Conservation (phyloP, 306 rosid genomes). For the Pyrus bretschneideri region DNA sequence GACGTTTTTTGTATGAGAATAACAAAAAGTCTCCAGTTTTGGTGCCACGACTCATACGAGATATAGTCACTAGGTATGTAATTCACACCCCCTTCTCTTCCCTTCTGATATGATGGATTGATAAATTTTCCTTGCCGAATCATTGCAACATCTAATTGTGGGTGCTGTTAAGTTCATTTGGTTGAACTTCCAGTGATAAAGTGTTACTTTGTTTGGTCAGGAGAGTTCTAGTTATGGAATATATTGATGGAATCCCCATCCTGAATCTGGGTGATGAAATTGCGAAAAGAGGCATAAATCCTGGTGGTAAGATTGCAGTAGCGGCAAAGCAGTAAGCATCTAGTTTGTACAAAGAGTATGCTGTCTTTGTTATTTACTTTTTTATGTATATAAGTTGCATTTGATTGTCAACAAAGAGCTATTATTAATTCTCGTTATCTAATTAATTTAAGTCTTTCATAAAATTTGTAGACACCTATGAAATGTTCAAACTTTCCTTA, state of each 20-base stretch:
- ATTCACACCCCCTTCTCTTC: slow-evolving; percentile 1
- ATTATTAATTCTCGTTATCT: neutral
- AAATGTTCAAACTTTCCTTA: neutral
- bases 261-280: slow-evolving; percentile 90
- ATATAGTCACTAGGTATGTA: slow-evolving; percentile 71
- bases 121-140: neutral
- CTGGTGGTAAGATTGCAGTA: slow-evolving; percentile 64
- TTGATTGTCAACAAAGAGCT: neutral
- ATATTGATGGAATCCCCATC: slow-evolving; percentile 81
- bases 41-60: slow-evolving; percentile 66
- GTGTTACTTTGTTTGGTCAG: slow-evolving; percentile 39
- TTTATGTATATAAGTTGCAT: neutral
- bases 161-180: slow-evolving; percentile 11
- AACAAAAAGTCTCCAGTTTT: slow-evolving; percentile 70
- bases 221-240: slow-evolving; percentile 90
- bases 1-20: slow-evolving; percentile 51
- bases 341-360: slow-evolving; percentile 12
- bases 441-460: no score
- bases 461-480: no score
- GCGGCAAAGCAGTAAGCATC: slow-evolving; percentile 81
- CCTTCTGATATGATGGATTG: neutral
- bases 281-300: slow-evolving; percentile 79
- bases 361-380: neutral
- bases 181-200: slow-evolving; percentile 17
- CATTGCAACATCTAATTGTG: slow-evolving; percentile 3